Evolutionary conservation across 306 rosid species (phyloP), one percentile per base, ranked within the genome.

Genomic region (Fragaria iinumae): DNA sequence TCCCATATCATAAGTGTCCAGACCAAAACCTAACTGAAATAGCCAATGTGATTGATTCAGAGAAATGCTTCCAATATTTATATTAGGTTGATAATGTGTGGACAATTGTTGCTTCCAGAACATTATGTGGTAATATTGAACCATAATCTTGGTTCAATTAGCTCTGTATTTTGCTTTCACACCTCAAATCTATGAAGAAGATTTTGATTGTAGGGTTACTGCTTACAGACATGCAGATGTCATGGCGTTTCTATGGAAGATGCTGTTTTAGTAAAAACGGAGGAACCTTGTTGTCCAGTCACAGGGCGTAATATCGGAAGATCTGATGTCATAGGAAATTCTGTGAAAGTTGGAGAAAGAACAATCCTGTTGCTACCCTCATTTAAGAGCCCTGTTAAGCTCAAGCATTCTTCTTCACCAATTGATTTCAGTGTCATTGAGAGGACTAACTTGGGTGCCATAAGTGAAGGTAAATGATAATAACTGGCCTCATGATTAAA

Each of bases 201-300:
- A 67, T 47, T 69, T 79, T 87, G 44, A 73, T 80, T 59, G 65
- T 78, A 77, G 67, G 69, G 36, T 67, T 80, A 34, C 71, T 78
- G 67, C 60, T 48, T 84, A 45, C 77, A 91, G 97, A 83, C 93
- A 76, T 91, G 97, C 93, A 88, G 91, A 74, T 89, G 93, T 73
- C 97, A 89, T 72, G 95, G 90, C n/a, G 82, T 84, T 78, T 85
- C 84, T 23, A 71, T 88, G 74, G 90, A 67, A 56, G 85, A 84
- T 70, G 82, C 72, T 72, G 77, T 66, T 79, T 82, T 75, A 57
- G 78, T 49, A 8, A 82, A 64, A 64, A 50, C 32, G 55, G 79
- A 69, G 72, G 75, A 76, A 76, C 49, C 73, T 80, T 79, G 84
- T 77, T 91, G 92, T 72, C 84, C 91, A 13, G 85, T 84, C 80